Conservation (phyloP, 306 rosid species). For the Dryas drummondii region DNA sequence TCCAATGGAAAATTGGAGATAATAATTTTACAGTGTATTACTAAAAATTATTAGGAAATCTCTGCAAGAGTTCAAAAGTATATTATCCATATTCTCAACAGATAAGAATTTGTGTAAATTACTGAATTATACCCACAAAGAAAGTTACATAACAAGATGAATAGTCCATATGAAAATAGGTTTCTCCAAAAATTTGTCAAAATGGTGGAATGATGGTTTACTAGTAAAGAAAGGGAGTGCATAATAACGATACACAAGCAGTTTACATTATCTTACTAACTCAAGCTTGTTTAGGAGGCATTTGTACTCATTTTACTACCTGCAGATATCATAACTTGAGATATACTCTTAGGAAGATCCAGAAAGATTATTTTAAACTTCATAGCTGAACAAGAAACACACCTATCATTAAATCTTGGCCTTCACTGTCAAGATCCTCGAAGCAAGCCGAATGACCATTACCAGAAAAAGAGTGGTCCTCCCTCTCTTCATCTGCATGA, state of each 20-base stretch:
- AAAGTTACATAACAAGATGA: neutral
- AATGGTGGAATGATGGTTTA: neutral
- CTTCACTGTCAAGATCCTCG: slow-evolving; percentile 30
- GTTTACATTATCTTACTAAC: neutral
- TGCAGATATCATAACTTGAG: neutral
- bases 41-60: neutral
- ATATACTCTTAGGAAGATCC: neutral
- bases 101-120: neutral
- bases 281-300: neutral
- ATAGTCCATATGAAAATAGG: neutral
- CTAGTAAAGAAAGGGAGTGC: no score
- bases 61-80: neutral
- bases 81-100: neutral
- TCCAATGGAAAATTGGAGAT: no score
- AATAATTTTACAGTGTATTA: neutral
- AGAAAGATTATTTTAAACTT: neutral
- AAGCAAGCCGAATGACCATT: slow-evolving; percentile 22
- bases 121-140: neutral
- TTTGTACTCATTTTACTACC: neutral
- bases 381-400: slow-evolving; percentile 16
- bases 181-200: neutral
- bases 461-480: slow-evolving; percentile 16
- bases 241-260: neutral
- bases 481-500: slow-evolving; percentile 36
- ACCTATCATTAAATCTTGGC: slow-evolving; percentile 29